Conservation (phyloP, 2,329 filamentous ascomycete genomes). For the Aspergillus tubingensis region DNA sequence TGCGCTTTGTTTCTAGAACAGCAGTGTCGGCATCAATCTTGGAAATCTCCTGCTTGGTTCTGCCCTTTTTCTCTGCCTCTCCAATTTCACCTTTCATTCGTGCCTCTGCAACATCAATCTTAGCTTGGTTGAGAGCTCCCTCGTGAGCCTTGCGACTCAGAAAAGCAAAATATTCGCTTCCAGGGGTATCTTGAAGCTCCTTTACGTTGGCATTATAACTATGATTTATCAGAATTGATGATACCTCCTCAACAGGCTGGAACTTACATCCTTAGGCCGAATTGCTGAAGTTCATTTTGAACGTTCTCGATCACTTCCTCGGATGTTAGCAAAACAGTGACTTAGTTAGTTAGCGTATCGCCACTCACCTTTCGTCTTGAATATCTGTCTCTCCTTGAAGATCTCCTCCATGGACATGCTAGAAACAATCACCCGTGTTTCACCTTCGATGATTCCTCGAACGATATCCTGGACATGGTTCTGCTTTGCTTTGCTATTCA, state of each 20-base stretch:
- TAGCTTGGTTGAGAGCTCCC: slow-evolving; percentile 78
- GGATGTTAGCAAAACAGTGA: neutral
- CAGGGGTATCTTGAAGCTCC: slow-evolving; percentile 79
- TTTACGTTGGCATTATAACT: slow-evolving; percentile 77
- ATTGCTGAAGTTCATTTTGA: slow-evolving; percentile 76
- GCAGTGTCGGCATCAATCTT: slow-evolving; percentile 86
- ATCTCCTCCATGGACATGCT: slow-evolving; percentile 94
- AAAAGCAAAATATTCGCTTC: slow-evolving; percentile 80
- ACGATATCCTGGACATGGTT: slow-evolving; percentile 80
- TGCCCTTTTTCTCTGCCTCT: slow-evolving; percentile 74
- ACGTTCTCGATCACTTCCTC: slow-evolving; percentile 67
- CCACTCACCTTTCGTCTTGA: slow-evolving; percentile 67
- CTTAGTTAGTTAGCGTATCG: neutral
- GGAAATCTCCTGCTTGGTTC: slow-evolving; percentile 81
- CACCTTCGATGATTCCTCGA: slow-evolving; percentile 87
- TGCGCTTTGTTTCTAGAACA: slow-evolving; percentile 79
- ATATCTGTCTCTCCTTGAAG: slow-evolving; percentile 73
- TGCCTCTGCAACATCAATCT: slow-evolving; percentile 61
- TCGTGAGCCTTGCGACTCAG: slow-evolving; percentile 82
- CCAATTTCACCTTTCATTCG: slow-evolving; percentile 61
- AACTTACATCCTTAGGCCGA: slow-evolving; percentile 70
- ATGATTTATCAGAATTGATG: slow-evolving; percentile 5
- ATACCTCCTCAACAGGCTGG: neutral
- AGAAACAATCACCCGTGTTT: slow-evolving; percentile 78
- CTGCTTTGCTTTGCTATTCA: slow-evolving; percentile 49